Evolutionary conservation across 805 yeast species (phyloP), one percentile per base, ranked within the genome.

Genomic region (Yarrowia osloensis): DNA sequence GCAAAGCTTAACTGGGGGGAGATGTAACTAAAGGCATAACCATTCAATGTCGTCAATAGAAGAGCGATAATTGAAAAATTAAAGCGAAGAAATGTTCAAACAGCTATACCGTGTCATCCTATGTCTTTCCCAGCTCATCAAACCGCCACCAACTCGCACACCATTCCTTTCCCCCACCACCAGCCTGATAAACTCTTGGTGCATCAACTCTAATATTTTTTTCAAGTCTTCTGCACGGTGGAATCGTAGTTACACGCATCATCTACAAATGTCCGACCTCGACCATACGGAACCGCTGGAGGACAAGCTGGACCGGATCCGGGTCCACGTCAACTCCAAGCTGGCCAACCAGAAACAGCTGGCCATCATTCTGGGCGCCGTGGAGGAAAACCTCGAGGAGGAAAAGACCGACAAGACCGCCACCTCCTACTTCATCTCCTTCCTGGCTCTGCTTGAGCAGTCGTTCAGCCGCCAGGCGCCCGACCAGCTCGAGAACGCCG

Each of bases 271-370:
- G 62, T 54, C 62, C 62, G 62, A 54, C 21, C 24, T 17, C 46
- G 46, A 37, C 46, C 44, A 33, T n/a, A 40, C 44, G 24, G 72
- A 67, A 62, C 49, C 69, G 29, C 69, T 72, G 24, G 72, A 72
- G 33, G 57, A 67, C 39, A 70, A 70, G 26, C 70, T 72, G 55
- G 71, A 68, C 50, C 68, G 68, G 67, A 86, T 93, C 71, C 84
- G 97, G 75, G 71, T 80, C 4, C 97, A 92, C 73, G 78, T 84
- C 72, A 82, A 78, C 69, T 91, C 97, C n/a, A 91, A 91, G 75
- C 79, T 93, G 62, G 91, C 88, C 26, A 90, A 92, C 76, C 98
- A 92, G 78, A 89, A 88, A 74, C 91, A 89, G 73, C 81, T 90
- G 70, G 97, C 97, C 9, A 78, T 91, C 29, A 87, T 94, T 67